A percentile compares a stretch with the other conserved stretches of the same genome.
phyloP scores from a whole-genome alignment of 2,329 filamentous ascomycete species.

The Diaporthe helianthi region DNA sequence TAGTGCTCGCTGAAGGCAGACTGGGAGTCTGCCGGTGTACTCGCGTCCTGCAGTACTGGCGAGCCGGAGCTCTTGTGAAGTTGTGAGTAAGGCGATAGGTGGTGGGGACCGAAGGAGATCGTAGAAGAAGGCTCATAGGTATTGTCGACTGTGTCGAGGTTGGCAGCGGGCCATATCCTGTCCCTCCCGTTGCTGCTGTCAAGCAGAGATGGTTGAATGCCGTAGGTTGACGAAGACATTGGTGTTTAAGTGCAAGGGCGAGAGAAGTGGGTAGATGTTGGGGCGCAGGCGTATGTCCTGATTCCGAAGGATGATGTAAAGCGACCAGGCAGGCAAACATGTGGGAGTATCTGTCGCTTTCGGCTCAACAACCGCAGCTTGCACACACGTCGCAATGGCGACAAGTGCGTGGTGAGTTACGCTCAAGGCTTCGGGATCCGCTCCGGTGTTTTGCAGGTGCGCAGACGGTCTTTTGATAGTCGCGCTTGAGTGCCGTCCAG shows the following conservation, averaged over 20 bases:
- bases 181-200: conserved; percentile 30
- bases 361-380: conserved; percentile 12
- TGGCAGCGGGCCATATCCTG: conserved; percentile 26
- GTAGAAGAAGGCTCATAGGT: conserved; percentile 40
- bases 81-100: conserved; percentile 53
- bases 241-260: conserved; percentile 37
- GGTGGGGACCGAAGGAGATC: conserved; percentile 46
- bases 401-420: conserved; percentile 2
- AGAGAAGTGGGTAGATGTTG: conserved; percentile 28
- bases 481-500: conserved; percentile 16
- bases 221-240: conserved; percentile 34
- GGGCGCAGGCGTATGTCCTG: conserved; percentile 32
- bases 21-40: conserved; percentile 59
- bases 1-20: conserved; percentile 54
- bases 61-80: conserved; percentile 49
- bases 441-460: conserved; percentile 1
- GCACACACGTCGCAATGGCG: conserved; percentile 25
- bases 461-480: conserved; percentile 13
- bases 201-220: conserved; percentile 34
- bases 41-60: conserved; percentile 46
- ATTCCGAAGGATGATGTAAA: conserved; percentile 26
- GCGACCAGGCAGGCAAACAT: conserved; percentile 29
- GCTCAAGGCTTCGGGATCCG: conserved; percentile 15
- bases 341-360: conserved; percentile 27
- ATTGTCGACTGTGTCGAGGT: conserved; percentile 19